Base-by-base conservation (phyloP, 768 basidiomycete species). In the Suillus paluster region DNA sequence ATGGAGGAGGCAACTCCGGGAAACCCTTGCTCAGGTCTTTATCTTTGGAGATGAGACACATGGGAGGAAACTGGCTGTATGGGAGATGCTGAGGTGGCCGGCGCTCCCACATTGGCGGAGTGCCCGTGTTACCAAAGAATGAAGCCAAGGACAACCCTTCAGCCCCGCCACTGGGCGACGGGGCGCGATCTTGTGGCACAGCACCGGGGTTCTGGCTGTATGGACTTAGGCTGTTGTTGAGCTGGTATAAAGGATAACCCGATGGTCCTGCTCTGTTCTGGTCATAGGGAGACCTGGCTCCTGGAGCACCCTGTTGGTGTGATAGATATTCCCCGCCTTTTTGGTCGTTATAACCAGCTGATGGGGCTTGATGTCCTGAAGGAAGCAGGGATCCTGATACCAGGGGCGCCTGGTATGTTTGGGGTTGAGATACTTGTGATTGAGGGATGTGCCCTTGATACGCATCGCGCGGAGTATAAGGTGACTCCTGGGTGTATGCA, bases 11-110 rank as follows among this genome's bases (percentile, higher is more conserved):
- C 8, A 78, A 39, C 15, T 67, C 63, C 0, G 80, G 80, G 67
- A 86, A 86, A 1, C 85, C 84, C 14, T 71, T 68, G 41, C 70
- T 69, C 45, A 86, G 57, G 1, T 63, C 58, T 4, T 66, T 50
- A 41, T 36, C 15, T 19, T 74, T 73, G 19, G 73, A 74, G 21
- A 73, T 59, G 39, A 74, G 54, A 62, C 68, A 70, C 73, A 74
- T 74, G 41, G 74, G 59, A 30, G 73, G 71, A 60, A 74, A 74
- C 1, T 65, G 59, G 12, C n/a, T 34, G 62, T 67, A 72, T 2
- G 63, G 58, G 1, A 74, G 36, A 12, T 62, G 34, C 6, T 33
- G 12, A 1, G 65, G 65, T 3, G 67, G 41, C 0, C 30, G 69
- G 36, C 73, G 74, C 0, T 66, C 64, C 73, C 73, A 74, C 67